A percentile compares a stretch with the other conserved stretches of the same genome.
Evolutionary conservation across 306 rosid genomes (phyloP).

Genomic region (Cicer judaicum): DNA sequence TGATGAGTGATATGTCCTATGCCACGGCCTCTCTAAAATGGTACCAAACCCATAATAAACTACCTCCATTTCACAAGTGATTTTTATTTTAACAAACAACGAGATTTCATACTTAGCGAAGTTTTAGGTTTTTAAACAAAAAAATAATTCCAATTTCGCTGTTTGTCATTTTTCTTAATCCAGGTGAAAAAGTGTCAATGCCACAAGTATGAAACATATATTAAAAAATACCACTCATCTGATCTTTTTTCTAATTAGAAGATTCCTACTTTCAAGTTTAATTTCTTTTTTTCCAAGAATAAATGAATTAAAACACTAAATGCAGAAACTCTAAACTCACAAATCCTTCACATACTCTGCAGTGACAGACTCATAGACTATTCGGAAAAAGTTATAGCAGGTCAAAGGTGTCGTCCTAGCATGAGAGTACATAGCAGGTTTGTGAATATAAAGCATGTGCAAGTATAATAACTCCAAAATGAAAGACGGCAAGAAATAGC

Average conservation of each 20-base stretch:
- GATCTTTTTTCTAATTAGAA: not conserved
- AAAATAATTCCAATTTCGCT: not conserved
- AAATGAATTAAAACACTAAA: constrained; percentile 12
- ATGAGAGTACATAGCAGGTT: constrained; percentile 1
- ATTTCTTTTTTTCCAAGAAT: constrained; percentile 23
- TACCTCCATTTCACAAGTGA: not conserved
- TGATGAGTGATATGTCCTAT: not conserved
- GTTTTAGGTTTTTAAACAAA: not conserved
- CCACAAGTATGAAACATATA: not conserved
- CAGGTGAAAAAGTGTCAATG: not conserved
- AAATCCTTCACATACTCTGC: not conserved
- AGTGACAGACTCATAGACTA: not conserved
- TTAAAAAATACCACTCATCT: not conserved
- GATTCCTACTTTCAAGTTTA: constrained; percentile 20
- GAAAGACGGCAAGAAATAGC: constrained; percentile 19
- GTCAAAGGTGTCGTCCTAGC: constrained; percentile 9
- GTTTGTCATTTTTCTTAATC: not conserved
- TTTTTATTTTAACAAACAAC: not conserved
- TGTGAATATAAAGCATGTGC: constrained; percentile 25
- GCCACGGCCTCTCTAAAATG: constrained; percentile 4
- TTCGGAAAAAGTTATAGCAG: not conserved
- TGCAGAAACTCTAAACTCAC: constrained; percentile 15
- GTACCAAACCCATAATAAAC: constrained; percentile 15
- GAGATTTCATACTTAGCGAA: not conserved
- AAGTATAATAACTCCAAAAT: constrained; percentile 26